Evolutionary conservation across 495 filamentous ascomycete species (phyloP), one percentile per base, ranked within the genome.

Genomic region (Aspergillus kassunensis): DNA sequence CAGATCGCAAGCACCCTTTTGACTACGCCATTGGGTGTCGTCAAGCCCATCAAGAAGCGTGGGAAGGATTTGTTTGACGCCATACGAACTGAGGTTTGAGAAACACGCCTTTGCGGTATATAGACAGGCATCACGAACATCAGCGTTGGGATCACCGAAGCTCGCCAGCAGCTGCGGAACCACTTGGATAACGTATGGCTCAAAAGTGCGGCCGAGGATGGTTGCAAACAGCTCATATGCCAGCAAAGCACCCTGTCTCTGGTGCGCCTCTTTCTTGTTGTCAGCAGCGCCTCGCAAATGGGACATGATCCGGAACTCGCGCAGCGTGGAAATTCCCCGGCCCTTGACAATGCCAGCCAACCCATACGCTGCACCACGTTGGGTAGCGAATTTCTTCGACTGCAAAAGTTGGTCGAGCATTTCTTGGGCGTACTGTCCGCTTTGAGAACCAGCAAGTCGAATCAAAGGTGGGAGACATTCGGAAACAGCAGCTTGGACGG

Each of bases 71-170:
- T 91, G 76, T 71, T 97, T 96, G 29, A 98, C 93, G 60, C 93
- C 93, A 56, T 88, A 98, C 5, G 93, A 96, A 71, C 89, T 96
- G 37, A 98, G 76, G 55, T 81, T 90, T 1, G 91, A 82, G 68
- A 97, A 97, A 69, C 89, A 96, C 13, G 90, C 86, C 72, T 97
- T 98, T 3, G 95, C 85, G 8, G 93, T 89, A 53, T 96, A 91
- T 25, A 96, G 76, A 62, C 91, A 95, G 19, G 89, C 89, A 44
- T 97, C 91, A 55, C 93, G 85, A 27, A 98, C 93, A 63, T 96
- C 89, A 29, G 87, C 79, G 53, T 82, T 95, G 45, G 81, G 70
- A 63, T 98, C 93, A 36, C 95, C 93, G 60, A 98, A 97, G 29
- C 89, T 86, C 7, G 82, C 76, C 7, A 98, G 81, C 21, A 98